Percentiles rank a stretch among this genome's conserved stretches.
phyloP scores from a whole-genome alignment of 352 stramenopile genomes.

The Pythium aristosporum region DNA sequence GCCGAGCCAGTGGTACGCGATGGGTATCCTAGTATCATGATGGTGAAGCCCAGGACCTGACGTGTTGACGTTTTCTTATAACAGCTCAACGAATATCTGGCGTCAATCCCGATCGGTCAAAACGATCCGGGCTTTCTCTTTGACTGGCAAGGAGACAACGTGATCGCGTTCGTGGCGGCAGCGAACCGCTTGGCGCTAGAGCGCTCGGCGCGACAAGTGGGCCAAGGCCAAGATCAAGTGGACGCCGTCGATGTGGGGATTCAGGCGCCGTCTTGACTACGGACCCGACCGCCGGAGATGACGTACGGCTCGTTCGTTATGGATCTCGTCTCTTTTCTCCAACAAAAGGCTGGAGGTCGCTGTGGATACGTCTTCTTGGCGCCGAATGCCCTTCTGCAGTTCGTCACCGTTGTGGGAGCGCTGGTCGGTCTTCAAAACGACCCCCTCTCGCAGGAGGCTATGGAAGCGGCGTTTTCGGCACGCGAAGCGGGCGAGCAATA shows the following conservation, averaged over 20 bases:
- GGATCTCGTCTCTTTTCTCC: constrained; percentile 14
- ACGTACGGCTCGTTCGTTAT: constrained; percentile 19
- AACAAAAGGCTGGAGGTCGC: constrained; percentile 19
- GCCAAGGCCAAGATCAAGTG: too few relatives aligned
- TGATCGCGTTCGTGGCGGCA: constrained; percentile 6
- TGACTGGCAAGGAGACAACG: constrained; percentile 9
- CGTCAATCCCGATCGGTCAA: background rate
- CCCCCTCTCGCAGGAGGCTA: too few relatives aligned
- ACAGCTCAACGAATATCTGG: background rate
- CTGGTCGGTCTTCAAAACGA: too few relatives aligned
- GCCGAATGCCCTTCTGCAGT: background rate
- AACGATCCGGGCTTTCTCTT: constrained; percentile 2
- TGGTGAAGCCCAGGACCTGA: too few relatives aligned
- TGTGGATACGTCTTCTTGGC: constrained; percentile 14
- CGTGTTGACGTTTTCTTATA: background rate
- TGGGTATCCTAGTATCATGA: too few relatives aligned
- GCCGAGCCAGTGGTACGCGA: too few relatives aligned
- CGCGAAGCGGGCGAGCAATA: too few relatives aligned
- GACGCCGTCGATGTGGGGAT: too few relatives aligned
- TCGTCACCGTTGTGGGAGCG: too few relatives aligned
- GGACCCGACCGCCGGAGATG: constrained; percentile 20
- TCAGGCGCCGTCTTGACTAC: constrained; percentile 12
- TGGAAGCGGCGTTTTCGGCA: too few relatives aligned
- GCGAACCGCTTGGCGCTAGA: constrained; percentile 21
- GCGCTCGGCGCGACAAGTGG: too few relatives aligned